A percentile compares a stretch with the other conserved stretches of the same genome.
phyloP scores from a whole-genome alignment of 805 yeast genomes.

The Starmerella apis region DNA sequence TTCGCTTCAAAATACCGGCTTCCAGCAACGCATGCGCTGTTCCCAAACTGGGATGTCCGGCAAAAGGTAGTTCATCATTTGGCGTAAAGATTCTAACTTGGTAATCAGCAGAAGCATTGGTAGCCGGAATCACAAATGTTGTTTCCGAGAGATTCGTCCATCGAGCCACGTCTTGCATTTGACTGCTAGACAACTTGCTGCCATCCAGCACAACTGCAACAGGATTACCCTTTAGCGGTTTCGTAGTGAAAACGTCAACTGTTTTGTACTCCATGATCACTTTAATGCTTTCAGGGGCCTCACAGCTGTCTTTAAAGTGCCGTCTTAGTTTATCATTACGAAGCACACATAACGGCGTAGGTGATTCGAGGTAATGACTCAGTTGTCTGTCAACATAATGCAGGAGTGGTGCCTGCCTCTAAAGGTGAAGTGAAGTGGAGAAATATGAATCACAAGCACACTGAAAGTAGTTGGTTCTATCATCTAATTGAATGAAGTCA shows the following conservation, averaged over 20 bases:
- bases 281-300: no score
- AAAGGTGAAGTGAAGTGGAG: no score
- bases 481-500: no score
- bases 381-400: no score
- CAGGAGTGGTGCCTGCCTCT: no score
- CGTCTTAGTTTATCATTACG: no score
- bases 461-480: no score
- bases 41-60: constrained; percentile 57
- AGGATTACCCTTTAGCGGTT: constrained; percentile 42
- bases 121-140: constrained; percentile 40
- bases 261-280: constrained; percentile 19
- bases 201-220: constrained; percentile 43
- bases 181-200: constrained; percentile 32
- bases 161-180: constrained; percentile 41
- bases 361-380: no score
- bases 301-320: no score
- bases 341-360: no score
- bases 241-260: constrained; percentile 38
- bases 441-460: no score
- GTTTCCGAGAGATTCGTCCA: constrained; percentile 57
- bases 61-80: constrained; percentile 43
- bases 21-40: constrained; percentile 20
- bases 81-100: constrained; percentile 44
- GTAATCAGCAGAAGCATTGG: constrained; percentile 37
- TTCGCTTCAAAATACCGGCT: constrained; percentile 11